Evolutionary conservation across 2,329 filamentous ascomycete species (phyloP).

Genomic region (Cadophora sp.): DNA sequence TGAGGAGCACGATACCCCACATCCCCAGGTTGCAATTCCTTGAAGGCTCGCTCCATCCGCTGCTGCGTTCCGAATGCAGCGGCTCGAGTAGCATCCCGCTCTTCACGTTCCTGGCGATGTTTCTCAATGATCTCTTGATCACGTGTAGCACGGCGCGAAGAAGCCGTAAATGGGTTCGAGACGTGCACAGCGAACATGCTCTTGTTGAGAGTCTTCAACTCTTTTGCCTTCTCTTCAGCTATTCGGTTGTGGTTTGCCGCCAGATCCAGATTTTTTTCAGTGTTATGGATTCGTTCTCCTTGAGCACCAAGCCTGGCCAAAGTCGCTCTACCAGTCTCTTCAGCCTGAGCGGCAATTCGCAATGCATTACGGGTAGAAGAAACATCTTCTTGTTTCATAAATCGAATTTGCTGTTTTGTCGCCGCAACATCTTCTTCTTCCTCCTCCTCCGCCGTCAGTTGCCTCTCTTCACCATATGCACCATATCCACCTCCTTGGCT

Average conservation of each 20-base stretch:
- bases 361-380: slow-evolving; percentile 74
- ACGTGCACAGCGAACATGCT: slow-evolving; percentile 92
- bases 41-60: slow-evolving; percentile 60
- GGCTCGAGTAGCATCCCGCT: slow-evolving; percentile 67
- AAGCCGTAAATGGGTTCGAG: slow-evolving; percentile 77
- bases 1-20: slow-evolving; percentile 39
- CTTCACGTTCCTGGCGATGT: slow-evolving; percentile 68
- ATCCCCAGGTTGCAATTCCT: slow-evolving; percentile 48
- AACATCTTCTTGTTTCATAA: slow-evolving; percentile 80
- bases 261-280: slow-evolving; percentile 82
- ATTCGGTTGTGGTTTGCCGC: slow-evolving; percentile 77
- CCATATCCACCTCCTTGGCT: slow-evolving; percentile 47
- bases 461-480: slow-evolving; percentile 71
- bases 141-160: slow-evolving; percentile 65
- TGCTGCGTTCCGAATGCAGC: slow-evolving; percentile 58
- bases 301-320: slow-evolving; percentile 78
- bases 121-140: slow-evolving; percentile 75
- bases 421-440: slow-evolving; percentile 76
- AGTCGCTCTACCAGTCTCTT: slow-evolving; percentile 75
- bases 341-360: slow-evolving; percentile 69
- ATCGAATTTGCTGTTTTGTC: slow-evolving; percentile 75
- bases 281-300: slow-evolving; percentile 81
- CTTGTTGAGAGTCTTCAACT: slow-evolving; percentile 84
- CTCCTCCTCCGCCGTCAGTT: slow-evolving; percentile 79
- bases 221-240: slow-evolving; percentile 80